Conservation (phyloP, 2,329 filamentous ascomycete genomes). For the Cordyceps farinosa region DNA sequence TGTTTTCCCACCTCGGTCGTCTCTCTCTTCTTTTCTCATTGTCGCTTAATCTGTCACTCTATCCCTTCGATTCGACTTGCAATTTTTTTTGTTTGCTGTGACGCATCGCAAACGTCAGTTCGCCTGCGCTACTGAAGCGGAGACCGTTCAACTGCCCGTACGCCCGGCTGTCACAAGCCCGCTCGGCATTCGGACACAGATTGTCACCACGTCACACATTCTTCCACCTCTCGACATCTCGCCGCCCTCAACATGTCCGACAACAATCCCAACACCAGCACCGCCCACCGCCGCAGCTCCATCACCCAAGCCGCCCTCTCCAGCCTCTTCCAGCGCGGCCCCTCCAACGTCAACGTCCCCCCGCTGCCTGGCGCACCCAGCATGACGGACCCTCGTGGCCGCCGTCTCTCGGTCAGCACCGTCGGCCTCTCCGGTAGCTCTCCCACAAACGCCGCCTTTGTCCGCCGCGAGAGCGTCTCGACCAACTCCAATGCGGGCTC, state of each 20-base stretch:
- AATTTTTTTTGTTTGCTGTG: background rate
- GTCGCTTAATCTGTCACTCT: background rate
- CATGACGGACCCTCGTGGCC: slow-evolving; percentile 56
- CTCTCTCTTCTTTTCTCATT: background rate
- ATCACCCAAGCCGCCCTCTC: slow-evolving; percentile 55
- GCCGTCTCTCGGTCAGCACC: slow-evolving; percentile 71
- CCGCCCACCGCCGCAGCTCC: slow-evolving; percentile 50
- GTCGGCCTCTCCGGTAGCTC: slow-evolving; percentile 70
- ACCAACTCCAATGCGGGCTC: slow-evolving; percentile 57
- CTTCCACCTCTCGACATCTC: slow-evolving; percentile 23
- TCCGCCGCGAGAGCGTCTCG: slow-evolving; percentile 65
- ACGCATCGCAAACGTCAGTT: slow-evolving; percentile 11
- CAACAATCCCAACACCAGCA: slow-evolving; percentile 30
- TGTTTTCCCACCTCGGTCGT: background rate
- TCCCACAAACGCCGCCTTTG: slow-evolving; percentile 52
- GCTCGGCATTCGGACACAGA: slow-evolving; percentile 2
- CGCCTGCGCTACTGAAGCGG: slow-evolving; percentile 4
- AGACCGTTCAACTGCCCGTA: background rate
- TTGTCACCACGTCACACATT: slow-evolving; percentile 23
- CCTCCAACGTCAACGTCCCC: slow-evolving; percentile 45
- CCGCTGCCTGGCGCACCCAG: slow-evolving; percentile 34
- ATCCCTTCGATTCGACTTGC: background rate
- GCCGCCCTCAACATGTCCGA: slow-evolving; percentile 31
- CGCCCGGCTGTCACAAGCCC: slow-evolving; percentile 8
- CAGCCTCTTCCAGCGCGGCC: slow-evolving; percentile 56